These are phyloP conservation scores for Thraustochytrium sp. DNA, from an alignment of 352 stramenopile genomes.

Conservation along the genomic window DNA sequence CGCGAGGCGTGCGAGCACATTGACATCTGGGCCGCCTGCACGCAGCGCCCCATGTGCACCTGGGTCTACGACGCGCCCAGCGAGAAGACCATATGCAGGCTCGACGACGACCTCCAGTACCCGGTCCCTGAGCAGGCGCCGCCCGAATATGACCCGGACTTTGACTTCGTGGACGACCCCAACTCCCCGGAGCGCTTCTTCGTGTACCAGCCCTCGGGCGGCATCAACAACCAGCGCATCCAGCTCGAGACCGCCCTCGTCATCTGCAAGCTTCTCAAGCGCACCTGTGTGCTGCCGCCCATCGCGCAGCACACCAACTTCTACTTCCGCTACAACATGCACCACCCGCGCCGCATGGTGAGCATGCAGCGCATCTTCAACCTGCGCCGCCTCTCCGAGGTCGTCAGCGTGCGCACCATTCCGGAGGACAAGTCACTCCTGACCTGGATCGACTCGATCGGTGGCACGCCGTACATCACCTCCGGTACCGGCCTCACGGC, in stretches of 20 bases:
- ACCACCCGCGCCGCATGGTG: background rate
- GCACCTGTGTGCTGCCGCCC: constrained; percentile 33
- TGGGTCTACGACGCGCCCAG: background rate
- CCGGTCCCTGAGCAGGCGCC: background rate
- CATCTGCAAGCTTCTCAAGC: constrained; percentile 36
- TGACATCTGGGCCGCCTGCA: constrained; percentile 1
- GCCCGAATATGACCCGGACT: background rate
- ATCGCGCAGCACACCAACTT: constrained; percentile 39
- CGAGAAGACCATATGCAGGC: background rate
- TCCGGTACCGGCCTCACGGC: background rate
- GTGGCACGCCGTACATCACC: constrained; percentile 13
- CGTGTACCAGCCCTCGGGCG: constrained; percentile 36
- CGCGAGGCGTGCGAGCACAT: background rate
- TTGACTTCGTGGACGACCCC: constrained; percentile 26
- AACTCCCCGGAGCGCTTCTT: background rate
- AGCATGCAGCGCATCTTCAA: constrained; percentile 42
- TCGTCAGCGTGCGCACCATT: constrained; percentile 29
- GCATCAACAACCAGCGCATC: constrained; percentile 44
- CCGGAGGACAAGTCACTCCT: background rate
- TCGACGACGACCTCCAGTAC: background rate
- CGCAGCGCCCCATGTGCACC: background rate
- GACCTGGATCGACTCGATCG: constrained; percentile 15
- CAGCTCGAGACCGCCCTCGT: constrained; percentile 35
- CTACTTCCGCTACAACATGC: constrained; percentile 41
- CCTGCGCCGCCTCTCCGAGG: background rate